Evolutionary conservation across 352 stramenopile genomes (phyloP).

Genomic region (Pythium monospermum): DNA sequence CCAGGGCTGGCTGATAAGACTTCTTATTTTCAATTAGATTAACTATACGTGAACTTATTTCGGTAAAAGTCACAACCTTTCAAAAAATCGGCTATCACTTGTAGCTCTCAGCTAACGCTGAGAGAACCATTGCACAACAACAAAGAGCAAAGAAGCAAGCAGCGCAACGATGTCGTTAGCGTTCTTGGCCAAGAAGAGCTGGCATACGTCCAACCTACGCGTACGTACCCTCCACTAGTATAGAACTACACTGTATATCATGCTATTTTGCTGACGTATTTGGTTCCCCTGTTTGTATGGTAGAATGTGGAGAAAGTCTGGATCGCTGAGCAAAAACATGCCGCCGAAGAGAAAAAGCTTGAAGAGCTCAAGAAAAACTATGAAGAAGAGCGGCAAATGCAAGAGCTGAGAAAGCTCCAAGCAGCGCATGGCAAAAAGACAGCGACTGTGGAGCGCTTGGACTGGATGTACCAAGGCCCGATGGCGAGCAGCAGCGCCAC

Average conservation of each 20-base stretch:
- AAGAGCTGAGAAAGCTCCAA: slow-evolving; percentile 92
- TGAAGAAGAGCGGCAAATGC: slow-evolving; percentile 93
- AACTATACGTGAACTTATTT: too few relatives aligned
- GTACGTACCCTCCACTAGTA: slow-evolving; percentile 28
- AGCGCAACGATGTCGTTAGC: slow-evolving; percentile 79
- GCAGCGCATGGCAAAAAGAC: slow-evolving; percentile 79
- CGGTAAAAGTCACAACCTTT: too few relatives aligned
- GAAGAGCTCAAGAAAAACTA: slow-evolving; percentile 95
- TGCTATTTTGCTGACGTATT: not conserved
- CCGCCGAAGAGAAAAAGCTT: slow-evolving; percentile 90
- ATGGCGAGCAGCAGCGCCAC: slow-evolving; percentile 49
- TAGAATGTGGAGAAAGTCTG: slow-evolving; percentile 98
- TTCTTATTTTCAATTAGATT: not conserved
- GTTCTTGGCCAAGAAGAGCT: slow-evolving; percentile 97
- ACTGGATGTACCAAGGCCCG: slow-evolving; percentile 98
- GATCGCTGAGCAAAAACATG: slow-evolving; percentile 94
- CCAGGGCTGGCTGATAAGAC: too few relatives aligned
- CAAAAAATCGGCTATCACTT: too few relatives aligned
- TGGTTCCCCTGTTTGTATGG: not conserved
- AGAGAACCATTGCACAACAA: not conserved
- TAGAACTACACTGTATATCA: not conserved
- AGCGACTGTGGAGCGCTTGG: slow-evolving; percentile 75
- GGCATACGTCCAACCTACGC: slow-evolving; percentile 94
- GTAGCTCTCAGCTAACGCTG: too few relatives aligned
- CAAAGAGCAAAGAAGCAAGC: not conserved